These are phyloP conservation scores for Suillus subaureus DNA, from an alignment of 768 basidiomycete genomes.

Conservation along the genomic window DNA sequence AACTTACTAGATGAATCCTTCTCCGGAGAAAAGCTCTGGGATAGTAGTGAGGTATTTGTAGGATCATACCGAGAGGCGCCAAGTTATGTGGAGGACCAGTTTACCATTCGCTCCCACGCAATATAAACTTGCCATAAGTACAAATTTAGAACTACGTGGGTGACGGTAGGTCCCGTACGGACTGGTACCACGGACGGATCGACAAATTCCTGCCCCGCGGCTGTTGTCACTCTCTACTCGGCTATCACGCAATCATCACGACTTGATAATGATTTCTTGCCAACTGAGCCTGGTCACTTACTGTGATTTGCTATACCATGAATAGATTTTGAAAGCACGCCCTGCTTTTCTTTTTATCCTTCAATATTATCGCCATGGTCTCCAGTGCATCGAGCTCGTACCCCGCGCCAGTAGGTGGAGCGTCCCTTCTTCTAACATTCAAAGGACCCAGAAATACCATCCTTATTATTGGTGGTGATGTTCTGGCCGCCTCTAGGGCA, in stretches of 20 bases:
- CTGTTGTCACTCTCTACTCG: not conserved
- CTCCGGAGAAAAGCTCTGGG: not conserved
- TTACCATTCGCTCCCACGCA: too few species aligned
- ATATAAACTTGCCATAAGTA: too few species aligned
- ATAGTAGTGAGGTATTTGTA: not conserved
- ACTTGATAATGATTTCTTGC: not conserved
- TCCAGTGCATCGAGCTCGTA: constrained; percentile 30
- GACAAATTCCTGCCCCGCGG: not conserved
- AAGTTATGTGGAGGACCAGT: too few species aligned
- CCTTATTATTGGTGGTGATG: constrained; percentile 77
- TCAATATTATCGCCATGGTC: not conserved
- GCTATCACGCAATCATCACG: constrained; percentile 3
- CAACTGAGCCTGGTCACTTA: not conserved
- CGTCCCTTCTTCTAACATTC: constrained; percentile 81
- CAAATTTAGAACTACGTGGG: too few species aligned
- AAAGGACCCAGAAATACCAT: constrained; percentile 52
- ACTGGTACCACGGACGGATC: too few species aligned
- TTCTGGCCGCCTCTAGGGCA: constrained; percentile 82
- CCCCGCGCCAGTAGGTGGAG: constrained; percentile 54
- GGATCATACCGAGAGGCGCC: too few species aligned
- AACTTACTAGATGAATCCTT: not conserved
- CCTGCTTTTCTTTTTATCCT: constrained; percentile 1
- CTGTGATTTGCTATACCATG: constrained; percentile 1
- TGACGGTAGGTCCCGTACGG: too few species aligned
- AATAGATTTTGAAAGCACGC: not conserved